A percentile compares a stretch with the other conserved stretches of the same genome.
phyloP scores from a whole-genome alignment of 495 filamentous ascomycete species.

The Trichocladium uniseriatum region DNA sequence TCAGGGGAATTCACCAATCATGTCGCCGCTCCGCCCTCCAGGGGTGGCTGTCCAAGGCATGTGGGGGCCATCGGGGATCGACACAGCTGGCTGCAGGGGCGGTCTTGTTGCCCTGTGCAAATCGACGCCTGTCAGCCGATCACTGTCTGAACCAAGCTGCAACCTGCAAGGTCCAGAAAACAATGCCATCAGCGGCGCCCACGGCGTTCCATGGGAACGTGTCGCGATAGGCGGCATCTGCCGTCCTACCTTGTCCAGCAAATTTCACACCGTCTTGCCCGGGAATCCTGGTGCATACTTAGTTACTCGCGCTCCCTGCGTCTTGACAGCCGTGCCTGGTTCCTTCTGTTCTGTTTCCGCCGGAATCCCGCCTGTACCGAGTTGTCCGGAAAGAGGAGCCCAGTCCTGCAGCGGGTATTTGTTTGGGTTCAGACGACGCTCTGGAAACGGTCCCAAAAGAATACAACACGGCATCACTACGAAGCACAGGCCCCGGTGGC shows the following conservation, averaged over 20 bases:
- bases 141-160: neutral
- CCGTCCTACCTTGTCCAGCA: neutral
- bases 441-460: neutral
- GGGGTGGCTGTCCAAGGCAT: neutral
- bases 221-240: neutral
- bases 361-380: neutral
- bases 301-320: neutral
- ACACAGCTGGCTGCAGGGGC: too few species aligned
- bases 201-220: neutral
- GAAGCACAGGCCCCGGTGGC: neutral
- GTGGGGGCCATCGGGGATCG: too few species aligned
- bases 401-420: neutral
- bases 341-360: neutral
- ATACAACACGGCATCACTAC: neutral
- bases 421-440: neutral
- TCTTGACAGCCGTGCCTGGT: neutral
- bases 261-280: neutral
- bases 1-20: constrained; percentile 18
- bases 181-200: neutral
- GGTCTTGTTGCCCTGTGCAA: too few species aligned
- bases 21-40: neutral
- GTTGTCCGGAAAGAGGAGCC: neutral
- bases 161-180: neutral
- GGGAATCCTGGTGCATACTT: neutral
- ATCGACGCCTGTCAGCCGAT: neutral